Percentiles rank a stretch among this genome's conserved stretches.
Conservation (phyloP, 2,329 filamentous ascomycete species). For the Botrytis byssoidea region DNA sequence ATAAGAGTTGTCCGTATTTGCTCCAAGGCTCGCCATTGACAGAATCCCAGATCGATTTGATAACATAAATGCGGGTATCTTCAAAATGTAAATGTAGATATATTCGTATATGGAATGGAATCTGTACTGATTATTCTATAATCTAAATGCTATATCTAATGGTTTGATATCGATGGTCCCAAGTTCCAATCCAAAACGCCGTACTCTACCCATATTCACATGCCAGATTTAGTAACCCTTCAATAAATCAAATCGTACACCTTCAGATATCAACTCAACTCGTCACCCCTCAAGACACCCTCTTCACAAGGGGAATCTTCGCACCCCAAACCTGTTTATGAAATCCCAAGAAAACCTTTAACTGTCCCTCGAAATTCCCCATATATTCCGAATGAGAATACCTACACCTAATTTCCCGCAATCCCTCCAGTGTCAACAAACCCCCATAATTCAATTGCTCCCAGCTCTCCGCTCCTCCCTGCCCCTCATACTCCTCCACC, state of each 20-base stretch:
- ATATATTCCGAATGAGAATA: slow-evolving; percentile 15
- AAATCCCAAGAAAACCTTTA: slow-evolving; percentile 1
- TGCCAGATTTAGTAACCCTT: background rate
- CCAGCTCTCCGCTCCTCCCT: slow-evolving; percentile 12
- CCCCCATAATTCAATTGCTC: slow-evolving; percentile 11
- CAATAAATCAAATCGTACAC: background rate
- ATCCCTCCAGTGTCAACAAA: background rate
- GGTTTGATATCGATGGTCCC: background rate
- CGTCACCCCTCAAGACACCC: background rate
- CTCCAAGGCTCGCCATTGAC: background rate
- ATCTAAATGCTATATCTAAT: background rate
- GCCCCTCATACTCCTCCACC: slow-evolving; percentile 7
- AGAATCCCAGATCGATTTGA: background rate
- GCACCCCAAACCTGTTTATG: slow-evolving; percentile 12
- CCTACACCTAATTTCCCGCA: background rate
- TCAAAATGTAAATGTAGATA: background rate
- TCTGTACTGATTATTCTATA: background rate
- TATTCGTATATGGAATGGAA: background rate
- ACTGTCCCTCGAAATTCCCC: slow-evolving; percentile 18
- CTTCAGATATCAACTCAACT: background rate
- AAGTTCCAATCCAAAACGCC: background rate
- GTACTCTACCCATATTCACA: background rate
- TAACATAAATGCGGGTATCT: too few species aligned
- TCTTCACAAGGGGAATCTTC: background rate
- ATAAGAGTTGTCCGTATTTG: background rate